Evolutionary conservation across 169 alveolate species (phyloP).

Genomic region (Fabrea salina): DNA sequence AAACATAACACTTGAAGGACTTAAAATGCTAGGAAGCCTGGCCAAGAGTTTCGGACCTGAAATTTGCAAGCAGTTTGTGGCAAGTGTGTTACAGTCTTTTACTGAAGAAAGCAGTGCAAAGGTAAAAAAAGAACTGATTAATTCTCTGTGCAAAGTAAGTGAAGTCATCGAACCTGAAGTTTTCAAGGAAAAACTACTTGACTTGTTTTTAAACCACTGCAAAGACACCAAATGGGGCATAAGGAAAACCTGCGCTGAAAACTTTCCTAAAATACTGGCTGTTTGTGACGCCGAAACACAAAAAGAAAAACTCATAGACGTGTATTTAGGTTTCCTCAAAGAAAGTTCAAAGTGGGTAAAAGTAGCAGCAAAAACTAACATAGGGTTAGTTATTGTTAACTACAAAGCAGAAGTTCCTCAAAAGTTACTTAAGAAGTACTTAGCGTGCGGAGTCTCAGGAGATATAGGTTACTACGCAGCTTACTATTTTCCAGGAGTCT

Average conservation of each 20-base stretch:
- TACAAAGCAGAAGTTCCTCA: constrained; percentile 27
- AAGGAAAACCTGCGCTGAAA: constrained; percentile 62
- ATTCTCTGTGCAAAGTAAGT: no score
- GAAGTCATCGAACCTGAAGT: no score
- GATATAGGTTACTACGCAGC: constrained; percentile 57
- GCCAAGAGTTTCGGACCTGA: no score
- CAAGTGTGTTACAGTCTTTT: no score
- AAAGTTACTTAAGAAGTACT: constrained; percentile 30
- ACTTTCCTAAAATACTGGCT: constrained; percentile 53
- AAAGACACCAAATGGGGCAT: constrained; percentile 54
- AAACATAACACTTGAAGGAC: no score
- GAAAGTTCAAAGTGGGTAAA: constrained; percentile 46
- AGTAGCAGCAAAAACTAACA: constrained; percentile 32
- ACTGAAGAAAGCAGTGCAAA: no score
- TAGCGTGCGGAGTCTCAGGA: constrained; percentile 19
- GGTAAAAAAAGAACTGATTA: no score
- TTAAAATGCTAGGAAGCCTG: no score
- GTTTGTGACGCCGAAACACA: constrained; percentile 62
- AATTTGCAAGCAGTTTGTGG: no score
- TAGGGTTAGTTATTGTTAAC: constrained; percentile 41
- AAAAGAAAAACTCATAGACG: constrained; percentile 28
- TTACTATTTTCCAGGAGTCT: constrained; percentile 68
- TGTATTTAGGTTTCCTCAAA: constrained; percentile 14
- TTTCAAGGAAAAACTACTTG: not conserved
- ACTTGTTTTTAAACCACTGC: not conserved